Evolutionary conservation across 106 monocot species (phyloP).

Genomic region (Triglochin maritima): DNA sequence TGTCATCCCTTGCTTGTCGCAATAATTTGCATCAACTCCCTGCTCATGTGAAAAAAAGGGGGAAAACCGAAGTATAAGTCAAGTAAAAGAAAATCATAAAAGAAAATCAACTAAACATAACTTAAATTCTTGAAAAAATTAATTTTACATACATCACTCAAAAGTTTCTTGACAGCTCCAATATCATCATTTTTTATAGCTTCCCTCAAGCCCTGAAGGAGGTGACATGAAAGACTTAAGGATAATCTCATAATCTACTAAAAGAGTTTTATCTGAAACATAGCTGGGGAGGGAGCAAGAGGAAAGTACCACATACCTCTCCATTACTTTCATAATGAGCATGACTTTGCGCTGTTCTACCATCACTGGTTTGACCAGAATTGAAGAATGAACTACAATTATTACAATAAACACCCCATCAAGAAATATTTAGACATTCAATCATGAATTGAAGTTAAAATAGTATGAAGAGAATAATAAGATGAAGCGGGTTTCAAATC

Average conservation of each 20-base stretch:
- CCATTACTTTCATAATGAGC: constrained; percentile 74
- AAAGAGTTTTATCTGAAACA: background rate
- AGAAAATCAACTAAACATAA: background rate
- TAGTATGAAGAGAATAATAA: background rate
- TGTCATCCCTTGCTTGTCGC: constrained; percentile 85
- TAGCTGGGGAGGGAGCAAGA: background rate
- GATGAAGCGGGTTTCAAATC: background rate
- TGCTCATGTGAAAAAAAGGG: constrained; percentile 9
- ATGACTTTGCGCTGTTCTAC: constrained; percentile 24
- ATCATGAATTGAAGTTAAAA: background rate
- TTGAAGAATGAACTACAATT: constrained; percentile 59
- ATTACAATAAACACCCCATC: no score
- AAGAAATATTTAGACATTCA: background rate
- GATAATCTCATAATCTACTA: background rate
- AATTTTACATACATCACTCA: constrained; percentile 37
- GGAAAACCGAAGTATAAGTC: no score
- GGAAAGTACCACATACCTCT: constrained; percentile 31
- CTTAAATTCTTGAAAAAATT: no score
- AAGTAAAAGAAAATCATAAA: background rate
- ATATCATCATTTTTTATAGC: constrained; percentile 79
- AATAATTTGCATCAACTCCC: constrained; percentile 88
- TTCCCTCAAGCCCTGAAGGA: constrained; percentile 77
- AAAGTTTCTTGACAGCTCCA: constrained; percentile 59
- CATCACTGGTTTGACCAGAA: constrained; percentile 38
- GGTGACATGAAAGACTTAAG: background rate